Evolutionary conservation across 306 rosid species (phyloP).

Genomic region (Quercus ilex): DNA sequence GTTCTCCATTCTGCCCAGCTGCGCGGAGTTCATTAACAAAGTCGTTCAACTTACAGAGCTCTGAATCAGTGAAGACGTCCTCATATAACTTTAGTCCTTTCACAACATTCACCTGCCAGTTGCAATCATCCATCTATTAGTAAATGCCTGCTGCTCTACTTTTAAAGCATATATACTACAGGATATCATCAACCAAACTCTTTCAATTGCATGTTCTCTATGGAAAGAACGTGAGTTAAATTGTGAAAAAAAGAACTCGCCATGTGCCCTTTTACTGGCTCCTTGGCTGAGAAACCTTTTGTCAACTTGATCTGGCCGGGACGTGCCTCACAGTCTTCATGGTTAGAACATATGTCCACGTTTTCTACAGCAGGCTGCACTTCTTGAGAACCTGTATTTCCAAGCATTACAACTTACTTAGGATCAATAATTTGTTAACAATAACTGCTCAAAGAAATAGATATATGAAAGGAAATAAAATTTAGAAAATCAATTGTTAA

Average conservation of each 20-base stretch:
- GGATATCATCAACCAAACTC: background rate
- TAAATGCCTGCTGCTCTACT: slow-evolving; percentile 12
- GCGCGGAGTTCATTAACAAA: slow-evolving; percentile 69
- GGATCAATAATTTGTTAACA: background rate
- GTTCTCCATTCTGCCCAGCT: slow-evolving; percentile 90
- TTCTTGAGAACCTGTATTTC: slow-evolving; percentile 74
- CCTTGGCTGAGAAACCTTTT: slow-evolving; percentile 95
- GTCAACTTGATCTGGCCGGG: slow-evolving; percentile 71
- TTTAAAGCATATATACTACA: background rate
- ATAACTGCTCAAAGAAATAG: background rate
- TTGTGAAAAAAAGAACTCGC: slow-evolving; percentile 54
- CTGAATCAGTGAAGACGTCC: slow-evolving; percentile 67
- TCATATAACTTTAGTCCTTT: slow-evolving; percentile 90
- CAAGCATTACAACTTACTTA: background rate
- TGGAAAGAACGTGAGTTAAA: slow-evolving; percentile 1
- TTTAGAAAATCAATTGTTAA: background rate
- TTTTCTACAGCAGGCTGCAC: slow-evolving; percentile 46
- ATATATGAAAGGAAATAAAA: background rate
- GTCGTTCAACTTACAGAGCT: slow-evolving; percentile 62
- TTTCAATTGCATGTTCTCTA: slow-evolving; percentile 16
- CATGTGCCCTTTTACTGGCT: slow-evolving; percentile 86
- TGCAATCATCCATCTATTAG: slow-evolving; percentile 30
- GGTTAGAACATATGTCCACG: slow-evolving; percentile 62
- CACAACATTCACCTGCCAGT: slow-evolving; percentile 93
- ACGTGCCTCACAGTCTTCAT: slow-evolving; percentile 88